phyloP scores from a whole-genome alignment of 805 yeast species.

The Candida ortonii region DNA sequence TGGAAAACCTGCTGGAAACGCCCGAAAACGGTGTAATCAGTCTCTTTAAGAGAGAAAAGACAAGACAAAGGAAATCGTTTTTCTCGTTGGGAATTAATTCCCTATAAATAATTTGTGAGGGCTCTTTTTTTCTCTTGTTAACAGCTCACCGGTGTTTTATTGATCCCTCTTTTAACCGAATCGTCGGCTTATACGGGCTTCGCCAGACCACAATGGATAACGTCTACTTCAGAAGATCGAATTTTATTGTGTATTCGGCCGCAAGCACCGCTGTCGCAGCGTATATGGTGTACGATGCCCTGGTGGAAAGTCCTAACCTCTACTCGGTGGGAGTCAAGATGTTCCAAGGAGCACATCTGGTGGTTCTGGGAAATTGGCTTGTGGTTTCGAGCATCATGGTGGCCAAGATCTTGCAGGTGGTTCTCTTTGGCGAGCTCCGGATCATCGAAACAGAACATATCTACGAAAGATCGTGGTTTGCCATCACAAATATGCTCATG shows the following conservation, averaged over 20 bases:
- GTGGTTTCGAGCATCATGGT: constrained; percentile 33
- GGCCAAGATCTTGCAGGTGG: constrained; percentile 48
- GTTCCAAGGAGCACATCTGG: constrained; percentile 45
- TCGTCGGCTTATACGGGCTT: no score
- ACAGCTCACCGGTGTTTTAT: no score
- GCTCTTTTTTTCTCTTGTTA: no score
- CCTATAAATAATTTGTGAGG: no score
- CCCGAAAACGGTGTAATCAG: no score
- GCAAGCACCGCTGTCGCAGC: constrained; percentile 36
- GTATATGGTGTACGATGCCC: constrained; percentile 36
- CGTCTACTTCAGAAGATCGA: constrained; percentile 6
- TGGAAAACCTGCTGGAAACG: no score
- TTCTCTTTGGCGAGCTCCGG: constrained; percentile 73
- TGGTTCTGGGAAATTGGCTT: constrained; percentile 44
- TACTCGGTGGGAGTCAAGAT: constrained; percentile 49
- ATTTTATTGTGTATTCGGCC: constrained; percentile 24
- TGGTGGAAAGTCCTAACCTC: constrained; percentile 44
- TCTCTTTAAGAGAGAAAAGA: no score
- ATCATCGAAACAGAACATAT: constrained; percentile 73
- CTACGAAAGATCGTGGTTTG: constrained; percentile 61
- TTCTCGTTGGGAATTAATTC: no score
- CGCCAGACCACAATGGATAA: constrained; percentile 10
- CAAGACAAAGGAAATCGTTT: no score
- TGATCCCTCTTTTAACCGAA: no score
- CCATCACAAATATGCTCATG: constrained; percentile 61